phyloP scores from a whole-genome alignment of 116 monocot genomes.

The Posidonia oceanica region DNA sequence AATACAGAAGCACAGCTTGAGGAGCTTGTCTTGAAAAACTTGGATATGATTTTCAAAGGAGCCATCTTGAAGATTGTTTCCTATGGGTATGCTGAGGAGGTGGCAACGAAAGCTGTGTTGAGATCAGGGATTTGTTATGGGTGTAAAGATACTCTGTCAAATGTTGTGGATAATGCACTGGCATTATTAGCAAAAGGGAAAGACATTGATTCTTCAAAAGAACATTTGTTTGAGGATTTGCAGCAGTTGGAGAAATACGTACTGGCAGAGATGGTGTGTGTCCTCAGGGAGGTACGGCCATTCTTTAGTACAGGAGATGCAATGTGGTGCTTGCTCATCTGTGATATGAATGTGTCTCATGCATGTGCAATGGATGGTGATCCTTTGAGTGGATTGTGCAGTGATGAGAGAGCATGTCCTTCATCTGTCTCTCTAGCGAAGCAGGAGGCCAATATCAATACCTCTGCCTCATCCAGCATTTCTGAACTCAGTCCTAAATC shows the following conservation, averaged over 20 bases:
- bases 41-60: conserved; percentile 50
- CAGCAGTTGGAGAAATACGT: conserved; percentile 44
- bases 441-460: conserved; percentile 18
- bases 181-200: conserved; percentile 38
- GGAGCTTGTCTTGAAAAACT: conserved; percentile 53
- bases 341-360: conserved; percentile 71
- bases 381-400: conserved; percentile 12
- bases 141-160: conserved; percentile 43
- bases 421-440: conserved; percentile 16
- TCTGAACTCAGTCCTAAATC: conserved; percentile 15
- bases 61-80: conserved; percentile 47
- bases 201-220: conserved; percentile 33
- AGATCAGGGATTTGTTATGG: conserved; percentile 45
- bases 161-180: conserved; percentile 61
- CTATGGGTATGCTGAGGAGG: conserved; percentile 60
- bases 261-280: conserved; percentile 59
- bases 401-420: conserved; percentile 21
- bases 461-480: conserved; percentile 9
- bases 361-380: conserved; percentile 68
- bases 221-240: conserved; percentile 46
- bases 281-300: conserved; percentile 58
- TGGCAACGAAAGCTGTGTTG: conserved; percentile 49
- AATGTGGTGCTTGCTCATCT: conserved; percentile 82
- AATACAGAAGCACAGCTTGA: conserved; percentile 50
- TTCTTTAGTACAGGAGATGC: conserved; percentile 80